phyloP scores from a whole-genome alignment of 2,329 filamentous ascomycete genomes.

The Sordariomycetes sp. region DNA sequence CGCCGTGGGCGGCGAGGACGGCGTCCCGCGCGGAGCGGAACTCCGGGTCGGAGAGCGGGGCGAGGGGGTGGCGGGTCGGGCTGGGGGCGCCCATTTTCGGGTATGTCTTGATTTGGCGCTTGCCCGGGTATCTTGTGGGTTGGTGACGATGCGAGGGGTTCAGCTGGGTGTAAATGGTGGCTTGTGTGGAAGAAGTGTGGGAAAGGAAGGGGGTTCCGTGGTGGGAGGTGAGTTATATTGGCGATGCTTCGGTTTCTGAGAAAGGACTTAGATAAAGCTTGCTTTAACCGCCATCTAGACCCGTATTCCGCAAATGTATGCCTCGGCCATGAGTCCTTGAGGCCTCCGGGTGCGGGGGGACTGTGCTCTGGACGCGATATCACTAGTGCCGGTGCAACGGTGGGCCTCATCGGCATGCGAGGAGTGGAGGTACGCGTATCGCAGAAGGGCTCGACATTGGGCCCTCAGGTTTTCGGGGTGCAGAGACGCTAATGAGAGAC shows the following conservation, averaged over 20 bases:
- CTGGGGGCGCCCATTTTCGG: slow-evolving; percentile 4
- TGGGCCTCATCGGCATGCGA: background rate
- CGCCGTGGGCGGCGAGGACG: slow-evolving; percentile 12
- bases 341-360: background rate
- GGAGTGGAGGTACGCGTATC: background rate
- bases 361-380: background rate
- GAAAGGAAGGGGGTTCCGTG: background rate
- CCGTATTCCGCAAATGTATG: background rate
- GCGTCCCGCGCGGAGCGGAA: slow-evolving; percentile 30
- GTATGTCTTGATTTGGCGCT: background rate
- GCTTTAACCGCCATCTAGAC: background rate
- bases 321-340: background rate
- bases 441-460: background rate
- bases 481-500: background rate
- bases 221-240: background rate
- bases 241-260: background rate
- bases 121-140: background rate
- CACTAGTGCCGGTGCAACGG: background rate
- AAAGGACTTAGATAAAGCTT: background rate
- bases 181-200: background rate
- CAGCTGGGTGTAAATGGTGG: background rate
- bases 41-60: slow-evolving; percentile 34
- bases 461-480: background rate
- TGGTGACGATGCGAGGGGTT: background rate
- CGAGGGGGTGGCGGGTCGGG: slow-evolving; percentile 26